A percentile compares a stretch with the other conserved stretches of the same genome.
Conservation (phyloP, 805 yeast species). For the Candida montana region DNA sequence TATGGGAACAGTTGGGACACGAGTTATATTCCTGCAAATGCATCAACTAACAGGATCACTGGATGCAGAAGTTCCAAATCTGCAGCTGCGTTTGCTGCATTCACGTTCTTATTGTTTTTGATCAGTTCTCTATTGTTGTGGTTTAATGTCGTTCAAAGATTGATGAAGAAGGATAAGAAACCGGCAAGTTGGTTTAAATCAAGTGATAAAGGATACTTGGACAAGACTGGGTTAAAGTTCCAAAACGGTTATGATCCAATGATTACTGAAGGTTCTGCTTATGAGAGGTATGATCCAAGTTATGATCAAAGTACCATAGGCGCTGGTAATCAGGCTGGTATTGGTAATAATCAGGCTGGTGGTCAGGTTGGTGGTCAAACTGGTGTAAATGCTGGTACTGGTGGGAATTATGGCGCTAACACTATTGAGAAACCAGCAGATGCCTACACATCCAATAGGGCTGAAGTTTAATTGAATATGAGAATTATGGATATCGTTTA, state of each 20-base stretch:
- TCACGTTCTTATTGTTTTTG: slow-evolving; percentile 25
- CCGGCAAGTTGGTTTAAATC: slow-evolving; percentile 7
- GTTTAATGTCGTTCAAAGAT: slow-evolving; percentile 24
- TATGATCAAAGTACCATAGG: not conserved
- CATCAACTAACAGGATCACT: slow-evolving; percentile 7
- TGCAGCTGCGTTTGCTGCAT: slow-evolving; percentile 30
- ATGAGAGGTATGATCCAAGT: slow-evolving; percentile 3
- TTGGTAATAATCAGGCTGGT: not conserved
- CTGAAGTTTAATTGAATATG: not conserved
- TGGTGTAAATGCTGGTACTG: too few relatives aligned
- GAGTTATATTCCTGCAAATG: slow-evolving; percentile 11
- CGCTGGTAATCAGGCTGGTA: not conserved
- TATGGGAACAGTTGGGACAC: slow-evolving; percentile 15
- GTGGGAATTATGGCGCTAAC: not conserved
- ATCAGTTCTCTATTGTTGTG: slow-evolving; percentile 23
- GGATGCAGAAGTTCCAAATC: slow-evolving; percentile 29
- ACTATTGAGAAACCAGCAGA: slow-evolving; percentile 1
- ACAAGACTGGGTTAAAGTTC: slow-evolving; percentile 10
- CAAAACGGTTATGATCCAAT: slow-evolving; percentile 3
- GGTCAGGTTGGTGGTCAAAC: not conserved
- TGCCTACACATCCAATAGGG: not conserved
- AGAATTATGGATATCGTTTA: too few relatives aligned
- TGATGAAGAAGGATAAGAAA: slow-evolving; percentile 3
- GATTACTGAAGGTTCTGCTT: not conserved
- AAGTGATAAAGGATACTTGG: slow-evolving; percentile 4